Evolutionary conservation across 164 flowering plant genomes (phyloP), one percentile per base, ranked within the genome.

Genomic region (Chimonanthus praecox): DNA sequence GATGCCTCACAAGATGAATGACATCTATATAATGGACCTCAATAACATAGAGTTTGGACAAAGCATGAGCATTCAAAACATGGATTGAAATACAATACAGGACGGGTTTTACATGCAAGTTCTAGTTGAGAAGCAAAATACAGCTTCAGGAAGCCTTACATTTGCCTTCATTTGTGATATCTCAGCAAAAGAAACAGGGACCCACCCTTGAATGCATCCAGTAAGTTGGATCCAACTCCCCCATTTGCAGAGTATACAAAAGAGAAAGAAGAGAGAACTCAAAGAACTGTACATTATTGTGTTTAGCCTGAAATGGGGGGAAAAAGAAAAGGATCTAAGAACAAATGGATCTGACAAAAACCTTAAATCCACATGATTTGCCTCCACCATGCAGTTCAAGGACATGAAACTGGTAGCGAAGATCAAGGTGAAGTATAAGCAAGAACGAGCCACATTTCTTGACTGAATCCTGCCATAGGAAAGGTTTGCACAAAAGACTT

Each of bases 241-340:
- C 7, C 10, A 44, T 50, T 48, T 48, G 47, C 44, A 47, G 60
- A 54, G 69, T 70, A 63, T 33, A 69, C 70, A 64, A 47, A 2
- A 13, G 61, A 72, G 58, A 54, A 5, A 49, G 65, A 50, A 72
- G 15, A 0, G 46, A 45, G 8, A 44, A 58, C 64, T 71, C 33
- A 43, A 49, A 46, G 43, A 74, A 67, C 80, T 78, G 69, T 74
- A 78, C 77, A 78, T 46, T 44, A 64, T 58, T 45, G 63, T 47
- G 68, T 61, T 73, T 67, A 63, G 48, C 66, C 51, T 50, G 65
- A 50, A 64, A 71, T 62, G 2, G 58, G 20, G 44, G 20, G 58
- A 48, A 64, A 63, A 61, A 4, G 54, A 58, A 71, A 58, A 71
- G 16, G 49, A 21, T 71, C 16, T 2, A 67, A 60, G 68, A 33